Conservation (phyloP, 257 asterid species). For the Penstemon barbatus region DNA sequence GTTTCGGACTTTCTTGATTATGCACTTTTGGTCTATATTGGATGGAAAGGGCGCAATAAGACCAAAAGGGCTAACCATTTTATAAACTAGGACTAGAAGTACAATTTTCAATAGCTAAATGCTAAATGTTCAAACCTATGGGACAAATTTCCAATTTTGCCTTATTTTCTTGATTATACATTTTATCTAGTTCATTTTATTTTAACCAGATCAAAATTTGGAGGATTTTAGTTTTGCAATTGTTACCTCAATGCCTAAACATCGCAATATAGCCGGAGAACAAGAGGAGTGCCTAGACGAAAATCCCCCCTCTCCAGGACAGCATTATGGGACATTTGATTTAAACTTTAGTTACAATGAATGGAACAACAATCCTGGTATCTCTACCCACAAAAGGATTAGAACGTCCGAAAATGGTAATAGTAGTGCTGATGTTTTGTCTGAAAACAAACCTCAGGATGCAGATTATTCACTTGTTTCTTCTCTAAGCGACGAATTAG, state of each 20-base stretch:
- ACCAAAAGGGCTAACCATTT: too few relatives aligned
- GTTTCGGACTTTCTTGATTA: too few relatives aligned
- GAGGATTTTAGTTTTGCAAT: slow-evolving; percentile 24
- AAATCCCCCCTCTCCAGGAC: slow-evolving; percentile 16
- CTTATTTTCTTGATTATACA: neutral
- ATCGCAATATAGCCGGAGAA: slow-evolving; percentile 26
- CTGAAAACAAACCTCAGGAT: slow-evolving; percentile 65
- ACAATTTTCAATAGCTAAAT: too few relatives aligned
- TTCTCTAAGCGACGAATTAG: slow-evolving; percentile 63
- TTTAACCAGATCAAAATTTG: slow-evolving; percentile 13
- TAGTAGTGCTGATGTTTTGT: slow-evolving; percentile 18
- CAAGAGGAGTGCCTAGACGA: slow-evolving; percentile 27
- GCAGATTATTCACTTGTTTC: slow-evolving; percentile 64
- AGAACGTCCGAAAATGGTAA: slow-evolving; percentile 30
- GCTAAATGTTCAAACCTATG: too few relatives aligned
- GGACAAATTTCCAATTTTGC: too few relatives aligned
- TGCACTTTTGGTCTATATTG: too few relatives aligned
- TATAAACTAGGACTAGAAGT: too few relatives aligned
- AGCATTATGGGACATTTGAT: slow-evolving; percentile 25
- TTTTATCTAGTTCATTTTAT: slow-evolving; percentile 10
- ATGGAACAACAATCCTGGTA: slow-evolving; percentile 26
- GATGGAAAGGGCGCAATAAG: too few relatives aligned
- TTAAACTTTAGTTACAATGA: slow-evolving; percentile 15
- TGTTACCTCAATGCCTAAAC: slow-evolving; percentile 38
- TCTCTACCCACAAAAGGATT: slow-evolving; percentile 30